Conservation (phyloP, 2,329 filamentous ascomycete species). For the Sporothrix dimorphospora region DNA sequence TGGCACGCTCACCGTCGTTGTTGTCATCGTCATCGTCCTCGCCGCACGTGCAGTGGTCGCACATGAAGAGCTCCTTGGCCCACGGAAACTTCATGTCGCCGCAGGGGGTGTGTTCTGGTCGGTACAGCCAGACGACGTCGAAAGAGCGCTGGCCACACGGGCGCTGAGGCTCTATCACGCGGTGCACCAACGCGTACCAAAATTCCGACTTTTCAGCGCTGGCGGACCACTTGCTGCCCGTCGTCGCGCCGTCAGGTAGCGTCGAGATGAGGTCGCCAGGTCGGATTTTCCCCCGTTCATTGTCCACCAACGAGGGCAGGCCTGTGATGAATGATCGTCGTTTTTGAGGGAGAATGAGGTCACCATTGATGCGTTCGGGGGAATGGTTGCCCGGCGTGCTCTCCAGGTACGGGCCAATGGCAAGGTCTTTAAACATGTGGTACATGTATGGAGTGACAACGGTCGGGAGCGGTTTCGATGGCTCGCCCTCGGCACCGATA, state of each 20-base stretch:
- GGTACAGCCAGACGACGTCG: slow-evolving; percentile 75
- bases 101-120: slow-evolving; percentile 71
- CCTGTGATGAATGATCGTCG: slow-evolving; percentile 18
- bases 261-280: slow-evolving; percentile 56
- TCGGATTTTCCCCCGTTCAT: slow-evolving; percentile 41
- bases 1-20: slow-evolving; percentile 45
- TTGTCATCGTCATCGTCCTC: slow-evolving; percentile 39
- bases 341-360: slow-evolving; percentile 18
- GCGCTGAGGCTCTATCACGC: slow-evolving; percentile 45
- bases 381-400: slow-evolving; percentile 44
- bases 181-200: slow-evolving; percentile 76
- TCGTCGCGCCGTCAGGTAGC: slow-evolving; percentile 48
- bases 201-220: slow-evolving; percentile 49
- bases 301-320: not conserved
- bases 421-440: slow-evolving; percentile 65
- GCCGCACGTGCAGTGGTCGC: slow-evolving; percentile 73
- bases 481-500: no score
- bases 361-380: not conserved
- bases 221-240: slow-evolving; percentile 60
- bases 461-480: slow-evolving; percentile 47
- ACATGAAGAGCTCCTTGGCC: slow-evolving; percentile 74
- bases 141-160: slow-evolving; percentile 48
- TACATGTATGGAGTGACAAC: slow-evolving; percentile 72
- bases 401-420: slow-evolving; percentile 58
- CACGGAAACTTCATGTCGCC: slow-evolving; percentile 69